Evolutionary conservation across 2,329 filamentous ascomycete genomes (phyloP).

Genomic region (Ceratocystis ficicola): DNA sequence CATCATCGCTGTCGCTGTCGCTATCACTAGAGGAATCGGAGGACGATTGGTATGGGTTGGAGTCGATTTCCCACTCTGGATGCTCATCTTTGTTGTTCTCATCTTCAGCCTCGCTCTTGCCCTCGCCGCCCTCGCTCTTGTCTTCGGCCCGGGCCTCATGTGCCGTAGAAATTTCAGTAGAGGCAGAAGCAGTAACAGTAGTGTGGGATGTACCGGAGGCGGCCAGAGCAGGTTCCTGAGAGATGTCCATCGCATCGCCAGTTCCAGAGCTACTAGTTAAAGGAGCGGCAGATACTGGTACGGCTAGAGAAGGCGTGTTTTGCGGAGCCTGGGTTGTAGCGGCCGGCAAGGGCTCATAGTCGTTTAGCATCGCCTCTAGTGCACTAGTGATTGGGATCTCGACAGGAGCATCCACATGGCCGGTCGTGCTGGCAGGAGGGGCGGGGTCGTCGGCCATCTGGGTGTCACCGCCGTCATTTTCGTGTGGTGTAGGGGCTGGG

Average conservation of each 20-base stretch:
- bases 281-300: not conserved
- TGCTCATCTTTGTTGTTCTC: constrained; percentile 31
- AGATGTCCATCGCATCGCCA: not conserved
- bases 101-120: not conserved
- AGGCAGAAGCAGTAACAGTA: not conserved
- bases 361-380: constrained; percentile 20
- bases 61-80: constrained; percentile 77
- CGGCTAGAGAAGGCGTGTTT: not conserved
- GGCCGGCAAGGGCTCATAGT: constrained; percentile 18
- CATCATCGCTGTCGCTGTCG: constrained; percentile 47
- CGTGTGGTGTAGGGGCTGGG: not conserved
- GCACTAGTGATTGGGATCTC: constrained; percentile 18
- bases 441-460: constrained; percentile 17
- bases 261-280: not conserved
- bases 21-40: constrained; percentile 48
- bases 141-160: not conserved
- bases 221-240: not conserved
- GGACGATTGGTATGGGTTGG: constrained; percentile 61
- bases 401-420: constrained; percentile 9
- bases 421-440: not conserved
- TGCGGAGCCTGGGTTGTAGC: constrained; percentile 2
- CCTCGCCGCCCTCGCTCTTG: not conserved
- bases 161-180: not conserved
- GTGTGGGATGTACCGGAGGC: not conserved
- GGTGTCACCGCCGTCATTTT: not conserved